Percentiles rank a stretch among this genome's conserved stretches.
phyloP scores from a whole-genome alignment of 352 stramenopile species.

The Albugo candida region DNA sequence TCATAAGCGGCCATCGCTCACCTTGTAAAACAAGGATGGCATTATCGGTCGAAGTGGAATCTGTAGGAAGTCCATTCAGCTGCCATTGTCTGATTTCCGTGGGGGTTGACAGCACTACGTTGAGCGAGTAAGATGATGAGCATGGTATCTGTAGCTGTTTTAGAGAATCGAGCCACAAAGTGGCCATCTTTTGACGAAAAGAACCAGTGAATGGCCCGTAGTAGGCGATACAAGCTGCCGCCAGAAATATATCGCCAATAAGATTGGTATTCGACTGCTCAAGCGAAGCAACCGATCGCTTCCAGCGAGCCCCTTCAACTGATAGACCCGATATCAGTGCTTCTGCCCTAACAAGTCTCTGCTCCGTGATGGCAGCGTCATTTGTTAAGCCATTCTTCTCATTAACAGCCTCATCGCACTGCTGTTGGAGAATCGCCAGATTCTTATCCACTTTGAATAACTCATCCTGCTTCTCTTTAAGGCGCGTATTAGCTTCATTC shows the following conservation, averaged over 20 bases:
- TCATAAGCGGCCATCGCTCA: conserved; percentile 88
- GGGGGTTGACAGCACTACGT: conserved; percentile 63
- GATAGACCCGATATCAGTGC: conserved; percentile 82
- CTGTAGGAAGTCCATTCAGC: conserved; percentile 78
- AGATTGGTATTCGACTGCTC: conserved; percentile 49
- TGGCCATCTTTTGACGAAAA: conserved; percentile 64
- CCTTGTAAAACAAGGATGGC: conserved; percentile 81
- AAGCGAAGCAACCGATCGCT: conserved; percentile 71
- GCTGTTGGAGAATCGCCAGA: conserved; percentile 71
- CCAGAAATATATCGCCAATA: conserved; percentile 86
- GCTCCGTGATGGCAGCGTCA: conserved; percentile 75
- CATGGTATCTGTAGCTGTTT: conserved; percentile 53
- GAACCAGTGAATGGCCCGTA: conserved; percentile 85
- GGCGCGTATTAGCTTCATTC: conserved; percentile 62
- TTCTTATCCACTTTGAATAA: conserved; percentile 81
- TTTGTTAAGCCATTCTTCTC: conserved; percentile 83
- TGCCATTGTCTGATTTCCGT: conserved; percentile 88
- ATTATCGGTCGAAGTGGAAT: conserved; percentile 85
- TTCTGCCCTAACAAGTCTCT: conserved; percentile 75
- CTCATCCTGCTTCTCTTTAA: conserved; percentile 79
- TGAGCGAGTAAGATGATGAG: conserved; percentile 46
- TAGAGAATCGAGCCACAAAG: conserved; percentile 42
- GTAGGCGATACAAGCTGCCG: conserved; percentile 85
- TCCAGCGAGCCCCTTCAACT: conserved; percentile 85
- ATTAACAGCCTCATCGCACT: conserved; percentile 79